A percentile compares a stretch with the other conserved stretches of the same genome.
These are phyloP conservation scores for Cerioporus squamosus DNA, from an alignment of 1,284 basidiomycete genomes.

Conservation along the genomic window DNA sequence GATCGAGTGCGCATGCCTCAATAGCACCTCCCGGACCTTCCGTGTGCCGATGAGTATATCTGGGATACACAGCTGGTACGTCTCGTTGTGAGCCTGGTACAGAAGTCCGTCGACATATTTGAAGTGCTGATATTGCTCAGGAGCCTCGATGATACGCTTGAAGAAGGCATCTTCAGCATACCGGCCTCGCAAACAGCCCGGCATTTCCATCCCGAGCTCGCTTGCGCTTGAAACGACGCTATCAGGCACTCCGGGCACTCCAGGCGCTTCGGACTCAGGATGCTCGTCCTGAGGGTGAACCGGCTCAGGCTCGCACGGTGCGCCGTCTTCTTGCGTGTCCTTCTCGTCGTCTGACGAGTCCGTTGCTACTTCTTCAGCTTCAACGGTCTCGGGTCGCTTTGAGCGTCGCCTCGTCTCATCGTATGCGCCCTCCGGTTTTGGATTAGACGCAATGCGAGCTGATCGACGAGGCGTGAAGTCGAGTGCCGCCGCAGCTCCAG, in stretches of 20 bases:
- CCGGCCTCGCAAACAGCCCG: not conserved
- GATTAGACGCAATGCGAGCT: not conserved
- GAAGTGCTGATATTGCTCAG: not conserved
- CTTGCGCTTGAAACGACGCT: not conserved
- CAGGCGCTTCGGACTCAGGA: no score
- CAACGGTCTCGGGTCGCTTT: not conserved
- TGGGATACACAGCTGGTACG: slow-evolving; percentile 27
- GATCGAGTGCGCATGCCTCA: slow-evolving; percentile 33
- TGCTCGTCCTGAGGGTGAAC: no score
- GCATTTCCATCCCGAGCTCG: not conserved
- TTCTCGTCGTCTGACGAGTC: no score
- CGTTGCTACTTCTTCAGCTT: no score
- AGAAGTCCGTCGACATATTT: not conserved
- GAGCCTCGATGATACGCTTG: not conserved
- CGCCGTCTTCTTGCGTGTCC: no score
- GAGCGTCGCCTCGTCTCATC: not conserved
- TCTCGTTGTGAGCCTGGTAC: not conserved
- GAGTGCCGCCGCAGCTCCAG: slow-evolving; percentile 1
- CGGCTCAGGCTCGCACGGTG: no score
- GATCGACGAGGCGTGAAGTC: not conserved
- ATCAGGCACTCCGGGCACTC: no score
- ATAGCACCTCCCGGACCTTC: slow-evolving; percentile 27
- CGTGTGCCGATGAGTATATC: slow-evolving; percentile 21
- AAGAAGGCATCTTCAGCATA: slow-evolving; percentile 20
- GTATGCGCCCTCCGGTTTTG: not conserved